Base-by-base conservation (phyloP, 176 grass and related monocot species). In the Musa schizocarpa region DNA sequence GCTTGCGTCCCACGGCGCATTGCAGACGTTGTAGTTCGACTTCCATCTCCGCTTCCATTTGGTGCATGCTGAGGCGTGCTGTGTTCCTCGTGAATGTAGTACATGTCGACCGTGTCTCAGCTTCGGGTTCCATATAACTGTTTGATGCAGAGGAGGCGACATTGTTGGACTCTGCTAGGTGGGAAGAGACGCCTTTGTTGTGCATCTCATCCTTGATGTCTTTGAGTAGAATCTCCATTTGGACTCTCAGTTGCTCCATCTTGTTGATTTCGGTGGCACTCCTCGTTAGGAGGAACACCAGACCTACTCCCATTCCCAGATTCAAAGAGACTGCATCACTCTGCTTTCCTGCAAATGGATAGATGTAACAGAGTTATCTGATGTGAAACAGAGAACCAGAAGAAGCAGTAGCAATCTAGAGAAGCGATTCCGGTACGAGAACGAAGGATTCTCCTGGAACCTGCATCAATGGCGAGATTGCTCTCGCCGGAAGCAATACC, bases 21-120 rank as follows among this genome's bases (percentile, higher is more conserved):
- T 85, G 85, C 20, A 93, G 71, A 52, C 55, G 77, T 27, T 87
- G 77, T 6, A 93, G 63, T 67, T 87, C 85, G 34, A 67, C 76
- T 80, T 96, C 88, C 19, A 93, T 82, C 77, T 93, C 90, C 2
- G 80, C 88, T 73, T 98, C 94, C 86, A 93, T 87, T 21, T 75
- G 76, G 54, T 92, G 79, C 76, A 87, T 90, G 1, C 65, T 64
- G 10, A 75, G 68, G 69, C 67, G 69, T 2, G 73, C 52, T 26
- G 81, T 80, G 58, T 81, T 51, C 21, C 43, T 76, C 19, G 13
- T 65, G 50, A 24, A 43, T 0, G 68, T 50, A 43, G 16, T 66
- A 75, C 78, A 69, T 8, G 56, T 70, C 9, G 77, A 66, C 24
- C 22, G 9, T 64, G n/a, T 64, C 29, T 70, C 17, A 11, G 43